Evolutionary conservation across 176 grass and related monocot genomes (phyloP).

Genomic region (Olyra latifolia): DNA sequence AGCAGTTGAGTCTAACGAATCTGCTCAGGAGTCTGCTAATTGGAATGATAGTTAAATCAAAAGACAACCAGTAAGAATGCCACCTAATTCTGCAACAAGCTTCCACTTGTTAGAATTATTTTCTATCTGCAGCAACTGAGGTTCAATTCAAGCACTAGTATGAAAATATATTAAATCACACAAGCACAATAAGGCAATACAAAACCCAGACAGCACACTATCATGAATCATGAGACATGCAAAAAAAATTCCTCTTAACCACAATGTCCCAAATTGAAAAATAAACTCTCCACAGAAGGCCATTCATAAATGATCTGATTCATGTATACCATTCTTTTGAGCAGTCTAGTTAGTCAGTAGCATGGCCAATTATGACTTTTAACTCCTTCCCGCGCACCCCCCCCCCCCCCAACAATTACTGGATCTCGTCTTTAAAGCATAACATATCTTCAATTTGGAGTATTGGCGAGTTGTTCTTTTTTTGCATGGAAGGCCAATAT

Average conservation of each 20-base stretch:
- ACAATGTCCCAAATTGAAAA: neutral
- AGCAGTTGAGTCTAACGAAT: slow-evolving; percentile 54
- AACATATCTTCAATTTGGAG: neutral
- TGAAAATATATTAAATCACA: slow-evolving; percentile 24
- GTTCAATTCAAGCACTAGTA: slow-evolving; percentile 39
- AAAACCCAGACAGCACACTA: slow-evolving; percentile 14
- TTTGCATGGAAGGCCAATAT: neutral
- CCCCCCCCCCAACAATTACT: too few relatives aligned
- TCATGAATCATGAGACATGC: slow-evolving; percentile 8
- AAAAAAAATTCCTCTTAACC: neutral
- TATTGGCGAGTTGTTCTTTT: neutral
- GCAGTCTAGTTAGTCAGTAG: neutral
- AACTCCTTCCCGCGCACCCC: neutral
- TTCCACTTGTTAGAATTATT: slow-evolving; percentile 65
- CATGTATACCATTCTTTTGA: neutral
- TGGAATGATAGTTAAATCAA: slow-evolving; percentile 67
- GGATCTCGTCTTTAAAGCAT: neutral
- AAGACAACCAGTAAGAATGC: slow-evolving; percentile 67
- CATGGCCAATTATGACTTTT: neutral
- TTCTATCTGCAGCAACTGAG: slow-evolving; percentile 59
- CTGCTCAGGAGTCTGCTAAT: slow-evolving; percentile 51
- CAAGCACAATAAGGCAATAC: slow-evolving; percentile 4
- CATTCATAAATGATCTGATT: slow-evolving; percentile 14
- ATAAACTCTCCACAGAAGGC: neutral
- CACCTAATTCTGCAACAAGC: slow-evolving; percentile 84